Base-by-base conservation (phyloP, 352 stramenopile species). In the Phytophthora meadii region DNA sequence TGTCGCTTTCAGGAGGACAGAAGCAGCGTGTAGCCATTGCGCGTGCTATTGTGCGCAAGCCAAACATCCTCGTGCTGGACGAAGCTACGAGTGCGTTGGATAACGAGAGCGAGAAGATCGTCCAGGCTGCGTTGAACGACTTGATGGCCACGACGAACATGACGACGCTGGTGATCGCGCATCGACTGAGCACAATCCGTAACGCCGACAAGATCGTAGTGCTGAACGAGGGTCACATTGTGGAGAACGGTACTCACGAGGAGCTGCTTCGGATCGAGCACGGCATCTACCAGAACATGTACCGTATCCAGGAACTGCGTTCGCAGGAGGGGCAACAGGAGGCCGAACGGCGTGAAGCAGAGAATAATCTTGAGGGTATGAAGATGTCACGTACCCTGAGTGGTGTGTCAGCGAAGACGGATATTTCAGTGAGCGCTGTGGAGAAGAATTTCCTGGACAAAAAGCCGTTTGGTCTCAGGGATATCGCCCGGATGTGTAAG, bases 1-100 rank as follows among this genome's bases (percentile, higher is more conserved):
- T 84, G 4, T 81, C 84, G 19, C 72, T 99, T 5, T 98, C 87
- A 14, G 97, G 72, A 19, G 74, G 76, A 9, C 67, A 82, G 58
- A 74, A 74, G 30, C 66, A 74, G 32, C 60, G 96, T 17, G 47
- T 91, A 10, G 82, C 80, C 3, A 85, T 91, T 12, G 82, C 78
- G 6, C 68, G 82, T 17, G 82, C 80, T 7, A 57, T 91, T 5
- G 50, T 87, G 0, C 72, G 74, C 0, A 54, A 86, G 5, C 76
- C 80, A 1, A 77, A 82, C 25, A 79, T 90, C 7, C 47, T 90
- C 12, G 63, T 90, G 3, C 55, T 91, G 10, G 82, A 89, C 27
- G 82, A 89, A 62, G 80, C 82, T 4, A 91, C 82, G 1, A 85
- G 76, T 39, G 77, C 81, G 17, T 39, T 86, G 39, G 77, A 86